Conservation (phyloP, 345 rosid species). For the Camelina neglecta region DNA sequence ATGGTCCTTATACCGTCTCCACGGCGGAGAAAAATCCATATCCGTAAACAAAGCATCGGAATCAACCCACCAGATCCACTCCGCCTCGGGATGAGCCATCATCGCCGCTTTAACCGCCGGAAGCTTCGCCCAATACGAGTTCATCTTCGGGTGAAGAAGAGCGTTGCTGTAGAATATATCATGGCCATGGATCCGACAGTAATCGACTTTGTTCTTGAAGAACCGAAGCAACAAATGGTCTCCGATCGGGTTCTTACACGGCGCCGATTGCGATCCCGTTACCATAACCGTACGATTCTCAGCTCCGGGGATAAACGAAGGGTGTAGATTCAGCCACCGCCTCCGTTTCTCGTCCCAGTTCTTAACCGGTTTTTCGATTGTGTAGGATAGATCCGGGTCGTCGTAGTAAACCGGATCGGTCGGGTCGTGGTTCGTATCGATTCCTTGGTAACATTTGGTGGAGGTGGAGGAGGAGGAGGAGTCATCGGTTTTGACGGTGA, state of each 20-base stretch:
- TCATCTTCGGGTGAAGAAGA: slow-evolving; percentile 81
- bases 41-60: slow-evolving; percentile 93
- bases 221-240: slow-evolving; percentile 80
- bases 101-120: slow-evolving; percentile 81
- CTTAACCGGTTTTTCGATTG: slow-evolving; percentile 61
- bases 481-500: slow-evolving; percentile 22
- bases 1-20: slow-evolving; percentile 61
- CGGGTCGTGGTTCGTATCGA: slow-evolving; percentile 57
- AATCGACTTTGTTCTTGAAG: slow-evolving; percentile 93
- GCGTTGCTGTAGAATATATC: slow-evolving; percentile 85
- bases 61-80: slow-evolving; percentile 99
- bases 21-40: slow-evolving; percentile 87
- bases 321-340: slow-evolving; percentile 75
- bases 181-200: slow-evolving; percentile 82
- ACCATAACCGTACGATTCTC: slow-evolving; percentile 68
- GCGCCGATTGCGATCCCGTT: slow-evolving; percentile 83
- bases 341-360: slow-evolving; percentile 83
- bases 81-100: slow-evolving; percentile 97
- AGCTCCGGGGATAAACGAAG: slow-evolving; percentile 65
- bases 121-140: slow-evolving; percentile 78
- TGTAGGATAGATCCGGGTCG: slow-evolving; percentile 67
- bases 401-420: slow-evolving; percentile 72
- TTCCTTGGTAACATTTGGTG: slow-evolving; percentile 37
- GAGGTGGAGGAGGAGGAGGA: neutral
- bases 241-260: slow-evolving; percentile 88